Evolutionary conservation across 2,329 filamentous ascomycete genomes (phyloP).

Genomic region (Nemania sp.): DNA sequence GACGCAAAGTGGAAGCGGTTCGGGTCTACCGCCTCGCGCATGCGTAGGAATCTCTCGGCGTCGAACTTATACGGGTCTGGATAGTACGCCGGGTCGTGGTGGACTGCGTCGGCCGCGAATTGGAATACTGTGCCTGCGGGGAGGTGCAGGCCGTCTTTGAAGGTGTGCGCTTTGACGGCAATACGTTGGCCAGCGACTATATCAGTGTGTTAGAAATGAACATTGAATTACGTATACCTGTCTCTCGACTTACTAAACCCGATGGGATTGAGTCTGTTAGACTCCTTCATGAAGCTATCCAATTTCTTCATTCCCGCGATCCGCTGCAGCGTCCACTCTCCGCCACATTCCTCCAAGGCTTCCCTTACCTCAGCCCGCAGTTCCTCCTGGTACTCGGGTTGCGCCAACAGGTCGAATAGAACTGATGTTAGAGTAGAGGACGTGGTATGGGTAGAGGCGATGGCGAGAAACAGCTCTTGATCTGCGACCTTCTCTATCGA

Average conservation of each 20-base stretch:
- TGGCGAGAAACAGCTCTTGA: slow-evolving; percentile 33
- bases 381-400: slow-evolving; percentile 29
- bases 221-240: not conserved
- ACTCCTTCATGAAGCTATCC: slow-evolving; percentile 44
- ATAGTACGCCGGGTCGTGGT: not conserved
- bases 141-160: not conserved
- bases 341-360: slow-evolving; percentile 3
- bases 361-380: slow-evolving; percentile 32
- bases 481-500: slow-evolving; percentile 24
- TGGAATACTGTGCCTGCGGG: not conserved
- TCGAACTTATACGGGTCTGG: not conserved
- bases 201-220: not conserved
- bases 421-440: slow-evolving; percentile 26
- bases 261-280: slow-evolving; percentile 29
- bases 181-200: not conserved
- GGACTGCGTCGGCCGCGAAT: not conserved
- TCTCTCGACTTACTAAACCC: slow-evolving; percentile 24
- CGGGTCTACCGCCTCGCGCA: not conserved
- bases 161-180: not conserved
- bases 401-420: slow-evolving; percentile 36
- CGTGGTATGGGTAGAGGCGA: slow-evolving; percentile 36
- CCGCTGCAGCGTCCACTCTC: slow-evolving; percentile 29
- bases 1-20: slow-evolving; percentile 1
- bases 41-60: not conserved
- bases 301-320: slow-evolving; percentile 29